Base-by-base conservation (phyloP, 768 basidiomycete species). In the Panaeolus papilionaceus region DNA sequence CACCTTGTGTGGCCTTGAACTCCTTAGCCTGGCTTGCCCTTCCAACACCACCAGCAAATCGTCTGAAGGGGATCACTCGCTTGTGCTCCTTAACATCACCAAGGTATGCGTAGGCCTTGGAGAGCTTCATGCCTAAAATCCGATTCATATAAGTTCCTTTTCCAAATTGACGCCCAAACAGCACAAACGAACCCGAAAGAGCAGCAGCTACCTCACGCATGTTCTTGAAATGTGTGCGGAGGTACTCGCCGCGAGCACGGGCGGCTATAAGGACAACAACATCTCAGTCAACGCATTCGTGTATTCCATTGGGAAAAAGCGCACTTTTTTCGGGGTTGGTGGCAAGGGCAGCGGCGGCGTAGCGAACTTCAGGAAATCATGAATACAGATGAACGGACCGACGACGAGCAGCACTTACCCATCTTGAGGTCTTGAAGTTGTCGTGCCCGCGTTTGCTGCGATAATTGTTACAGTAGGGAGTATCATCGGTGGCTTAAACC, bases 171-270 rank as follows among this genome's bases (percentile, higher is more conserved):
- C 54, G n/a, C 20, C 42, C 47, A 63, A 63, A 14, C 23, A 10
- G n/a, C 44, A 18, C 3, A 40, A 47, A 81, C 86, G 75, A 71
- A 95, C 96, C 96, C 71, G 91, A 88, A 71, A 98, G 85, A 72
- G 93, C 95, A 71, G 97, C 97, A 63, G 94, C 96, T 66, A 99
- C 98, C 83, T 99, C 98, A 71, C 94, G 91, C 95, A 98, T 99
- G 89, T 99, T 99, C 92, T 99, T 99, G 91, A 98, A 99, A 86
- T 98, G 97, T 61, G 98, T 99, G 75, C 96, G 94, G 77, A 98
- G 89, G 88, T 98, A 96, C 85, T 97, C 95, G 75, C 96, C 96
- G 76, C 93, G 92, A 68, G 96, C 92, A 77, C 89, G 92, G 76
- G 96, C 90, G 79, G 93, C 95, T 97, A 79, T 44, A 78, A 62